Percentiles rank a stretch among this genome's conserved stretches.
These are phyloP conservation scores for Hibiscus syriacus DNA, from an alignment of 345 rosid species.

Conservation along the genomic window DNA sequence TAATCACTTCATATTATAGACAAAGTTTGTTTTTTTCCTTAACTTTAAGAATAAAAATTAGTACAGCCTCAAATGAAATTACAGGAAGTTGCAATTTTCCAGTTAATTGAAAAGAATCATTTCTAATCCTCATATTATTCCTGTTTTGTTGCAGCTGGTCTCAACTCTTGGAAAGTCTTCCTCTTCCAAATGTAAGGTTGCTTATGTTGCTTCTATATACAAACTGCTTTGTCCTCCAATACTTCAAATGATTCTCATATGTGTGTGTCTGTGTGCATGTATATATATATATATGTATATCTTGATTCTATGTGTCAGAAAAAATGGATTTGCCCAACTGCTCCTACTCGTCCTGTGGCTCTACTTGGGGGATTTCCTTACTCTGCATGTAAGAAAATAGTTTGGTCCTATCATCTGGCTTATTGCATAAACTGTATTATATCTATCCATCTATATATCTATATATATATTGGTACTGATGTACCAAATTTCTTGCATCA, in stretches of 20 bases:
- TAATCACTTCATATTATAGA: constrained; percentile 7
- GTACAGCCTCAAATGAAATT: not conserved
- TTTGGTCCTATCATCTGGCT: constrained; percentile 11
- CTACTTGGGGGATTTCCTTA: constrained; percentile 85
- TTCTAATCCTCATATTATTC: constrained; percentile 19
- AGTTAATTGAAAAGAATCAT: not conserved
- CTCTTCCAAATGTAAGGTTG: constrained; percentile 81
- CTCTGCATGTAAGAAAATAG: constrained; percentile 63
- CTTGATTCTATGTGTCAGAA: constrained; percentile 36
- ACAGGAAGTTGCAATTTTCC: constrained; percentile 1
- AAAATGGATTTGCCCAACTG: constrained; percentile 98
- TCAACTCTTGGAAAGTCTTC: constrained; percentile 82
- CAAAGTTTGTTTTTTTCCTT: not conserved
- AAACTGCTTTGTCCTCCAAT: not conserved
- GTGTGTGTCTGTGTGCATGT: too few species aligned
- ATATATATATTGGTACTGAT: not conserved
- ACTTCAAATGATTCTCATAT: not conserved
- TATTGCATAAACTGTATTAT: not conserved
- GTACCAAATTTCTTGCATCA: constrained; percentile 18
- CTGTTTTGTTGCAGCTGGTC: constrained; percentile 66
- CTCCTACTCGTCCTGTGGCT: constrained; percentile 82
- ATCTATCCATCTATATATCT: not conserved
- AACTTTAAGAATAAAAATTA: too few species aligned
- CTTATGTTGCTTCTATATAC: not conserved
- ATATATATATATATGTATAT: not conserved